Base-by-base conservation (phyloP, 2,329 filamentous ascomycete species). In the Ophiostoma tasmaniense region DNA sequence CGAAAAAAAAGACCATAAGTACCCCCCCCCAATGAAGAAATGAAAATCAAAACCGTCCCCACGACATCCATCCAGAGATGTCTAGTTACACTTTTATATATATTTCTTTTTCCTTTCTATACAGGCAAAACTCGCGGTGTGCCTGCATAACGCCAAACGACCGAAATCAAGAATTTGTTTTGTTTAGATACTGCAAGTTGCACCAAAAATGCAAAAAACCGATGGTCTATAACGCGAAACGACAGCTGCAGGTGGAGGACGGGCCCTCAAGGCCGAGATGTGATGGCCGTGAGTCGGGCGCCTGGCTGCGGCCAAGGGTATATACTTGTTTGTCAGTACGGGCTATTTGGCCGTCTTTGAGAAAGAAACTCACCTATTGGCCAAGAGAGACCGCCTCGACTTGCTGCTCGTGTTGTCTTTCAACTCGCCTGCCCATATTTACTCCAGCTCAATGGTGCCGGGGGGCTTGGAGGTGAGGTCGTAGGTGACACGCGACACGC, bases 401-500 rank as follows among this genome's bases (percentile, higher is more conserved):
- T 25, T 30, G 25, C 50, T 5, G 33, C 2, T 4, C 28, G 22
- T 13, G 22, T 65, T n/a, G 62, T 65, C 25, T 37, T 13, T 45
- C 42, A 45, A 45, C 42, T 45, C 6, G 10, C 4, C 2, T 14
- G n/a, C 13, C 10, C 28, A 30, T 33, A 17, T 59, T 66, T 68
- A 74, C 71, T 74, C 71, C 82, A 91, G 84, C 81, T 91, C 89
- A 75, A 91, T 90, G 1, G 89, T 91, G 69, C 85, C 86, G 59
- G 87, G 87, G 68, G 87, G 83, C 79, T 85, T 81, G 80, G 83
- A 83, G 72, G 80, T 82, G 67, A 81, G 76, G 74, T 92, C 89
- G 74, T 92, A 92, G 17, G 87, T 81, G 50, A 93, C 90, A 50
- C 90, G 81, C 73, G 86, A 86, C 22, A 93, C 86, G 13, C 90